phyloP scores from a whole-genome alignment of 345 rosid species.

The Rhodamnia rubescens region DNA sequence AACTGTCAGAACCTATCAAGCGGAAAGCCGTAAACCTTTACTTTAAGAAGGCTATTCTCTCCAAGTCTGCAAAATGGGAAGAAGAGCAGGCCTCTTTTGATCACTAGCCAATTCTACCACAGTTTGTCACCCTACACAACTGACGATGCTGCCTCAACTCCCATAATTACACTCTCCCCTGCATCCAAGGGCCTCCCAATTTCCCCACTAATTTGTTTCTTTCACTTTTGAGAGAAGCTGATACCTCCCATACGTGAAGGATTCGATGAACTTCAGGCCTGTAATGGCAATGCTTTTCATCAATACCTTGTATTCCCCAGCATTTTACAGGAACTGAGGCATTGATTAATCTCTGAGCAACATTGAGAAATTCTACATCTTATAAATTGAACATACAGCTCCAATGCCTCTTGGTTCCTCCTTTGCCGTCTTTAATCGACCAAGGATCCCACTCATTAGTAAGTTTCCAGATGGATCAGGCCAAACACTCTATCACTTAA shows the following conservation, averaged over 20 bases:
- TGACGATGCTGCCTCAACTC: background rate
- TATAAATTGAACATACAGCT: background rate
- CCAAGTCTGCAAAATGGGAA: background rate
- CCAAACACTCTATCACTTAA: background rate
- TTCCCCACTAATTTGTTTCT: background rate
- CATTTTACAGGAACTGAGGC: background rate
- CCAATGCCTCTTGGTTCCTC: background rate
- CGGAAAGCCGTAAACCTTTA: background rate
- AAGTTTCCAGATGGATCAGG: background rate
- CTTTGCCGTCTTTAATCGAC: background rate
- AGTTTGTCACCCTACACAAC: background rate
- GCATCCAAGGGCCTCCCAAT: background rate
- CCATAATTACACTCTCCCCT: background rate
- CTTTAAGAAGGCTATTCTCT: no score
- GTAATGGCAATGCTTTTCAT: background rate
- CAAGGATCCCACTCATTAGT: background rate
- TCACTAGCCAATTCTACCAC: background rate
- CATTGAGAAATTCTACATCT: background rate
- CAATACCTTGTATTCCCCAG: background rate
- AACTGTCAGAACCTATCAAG: background rate
- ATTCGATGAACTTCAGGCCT: background rate
- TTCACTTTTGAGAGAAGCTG: background rate
- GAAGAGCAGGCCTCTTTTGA: background rate
- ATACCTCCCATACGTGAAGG: background rate
- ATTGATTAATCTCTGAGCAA: background rate